Evolutionary conservation across 2,329 filamentous ascomycete species (phyloP), one percentile per base, ranked within the genome.

Genomic region (Arthrinium phaeospermum): DNA sequence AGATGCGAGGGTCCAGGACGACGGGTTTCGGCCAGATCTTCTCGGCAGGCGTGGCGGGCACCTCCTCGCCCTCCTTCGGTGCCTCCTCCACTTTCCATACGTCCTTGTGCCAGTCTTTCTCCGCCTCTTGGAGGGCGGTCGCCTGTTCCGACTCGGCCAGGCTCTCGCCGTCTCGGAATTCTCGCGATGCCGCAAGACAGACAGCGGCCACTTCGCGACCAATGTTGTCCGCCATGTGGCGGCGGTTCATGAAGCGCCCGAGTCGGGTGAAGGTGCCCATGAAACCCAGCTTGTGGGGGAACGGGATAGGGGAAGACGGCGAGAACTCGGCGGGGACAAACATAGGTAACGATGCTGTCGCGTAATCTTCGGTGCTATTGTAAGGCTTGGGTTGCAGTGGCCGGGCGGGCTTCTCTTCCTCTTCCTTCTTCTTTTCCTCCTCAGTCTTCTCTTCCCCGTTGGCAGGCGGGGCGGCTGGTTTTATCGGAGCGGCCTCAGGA

Each of bases 251-350:
- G 87, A 95, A 99, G 75, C 96, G 93, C 79, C 93, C 93, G 73
- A 98, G 87, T 73, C 96, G 92, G 75, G 91, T 93, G 0, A 95
- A 93, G 3, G 96, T 98, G 84, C 96, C 96, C 74, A 93, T 85
- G 86, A 99, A 97, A 73, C 96, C 96, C 44, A 99, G 92, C 72
- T 98, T 89, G 81, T 98, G 96, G 0, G 96, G 96, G 82, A 97
- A 93, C 57, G 90, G 86, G 73, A 99, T 88, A 19, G 93, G 87
- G 34, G 89, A 86, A 7, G 92, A 91, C 61, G 94, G 94, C 49
- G 91, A 89, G 78, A 99, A 90, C 73, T 92, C 89, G 74, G 86
- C 79, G 4, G 96, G 96, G 61, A 93, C 89, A 64, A 88, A 86
- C 44, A 86, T 80, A 0, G 95, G 91, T 69, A 95, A 86, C 34